Percentiles rank a stretch among this genome's conserved stretches.
Conservation (phyloP, 768 basidiomycete species). For the Mycena epipterygia region DNA sequence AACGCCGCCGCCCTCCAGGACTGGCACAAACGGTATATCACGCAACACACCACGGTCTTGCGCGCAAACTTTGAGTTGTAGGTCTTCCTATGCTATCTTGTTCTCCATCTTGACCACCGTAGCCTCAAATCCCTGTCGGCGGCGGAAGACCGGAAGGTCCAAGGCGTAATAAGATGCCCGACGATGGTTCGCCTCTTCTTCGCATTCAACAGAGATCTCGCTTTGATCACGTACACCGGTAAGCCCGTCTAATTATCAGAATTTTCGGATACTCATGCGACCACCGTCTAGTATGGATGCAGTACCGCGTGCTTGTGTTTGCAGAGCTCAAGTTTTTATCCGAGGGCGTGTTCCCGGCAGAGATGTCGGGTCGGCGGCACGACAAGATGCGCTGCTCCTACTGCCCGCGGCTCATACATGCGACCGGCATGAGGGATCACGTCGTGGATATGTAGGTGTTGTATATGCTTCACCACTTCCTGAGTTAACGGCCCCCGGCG, state of each 20-base stretch:
- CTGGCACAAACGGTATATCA: conserved; percentile 4
- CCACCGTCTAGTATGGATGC: conserved; percentile 15
- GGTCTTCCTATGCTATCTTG: not conserved
- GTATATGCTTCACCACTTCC: not conserved
- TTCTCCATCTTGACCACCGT: not conserved
- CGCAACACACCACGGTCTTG: not conserved
- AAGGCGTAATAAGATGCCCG: conserved; percentile 16
- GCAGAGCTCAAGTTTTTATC: not conserved
- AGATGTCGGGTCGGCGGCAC: not conserved
- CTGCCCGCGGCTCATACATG: conserved; percentile 6
- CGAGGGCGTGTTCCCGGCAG: not conserved
- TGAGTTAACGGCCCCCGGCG: not conserved
- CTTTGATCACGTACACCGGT: conserved; percentile 16
- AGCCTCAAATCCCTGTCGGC: not conserved
- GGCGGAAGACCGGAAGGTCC: not conserved
- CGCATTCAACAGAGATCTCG: conserved; percentile 12
- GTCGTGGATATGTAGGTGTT: conserved; percentile 6
- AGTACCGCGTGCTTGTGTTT: not conserved
- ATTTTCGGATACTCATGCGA: not conserved
- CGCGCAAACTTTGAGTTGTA: conserved; percentile 1
- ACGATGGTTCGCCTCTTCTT: not conserved
- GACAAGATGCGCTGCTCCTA: conserved; percentile 13
- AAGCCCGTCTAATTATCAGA: too few species aligned
- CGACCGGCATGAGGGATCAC: conserved; percentile 6
- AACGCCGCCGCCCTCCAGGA: not conserved